Base-by-base conservation (phyloP, 805 yeast genomes). In the Suhomyces sp. region DNA sequence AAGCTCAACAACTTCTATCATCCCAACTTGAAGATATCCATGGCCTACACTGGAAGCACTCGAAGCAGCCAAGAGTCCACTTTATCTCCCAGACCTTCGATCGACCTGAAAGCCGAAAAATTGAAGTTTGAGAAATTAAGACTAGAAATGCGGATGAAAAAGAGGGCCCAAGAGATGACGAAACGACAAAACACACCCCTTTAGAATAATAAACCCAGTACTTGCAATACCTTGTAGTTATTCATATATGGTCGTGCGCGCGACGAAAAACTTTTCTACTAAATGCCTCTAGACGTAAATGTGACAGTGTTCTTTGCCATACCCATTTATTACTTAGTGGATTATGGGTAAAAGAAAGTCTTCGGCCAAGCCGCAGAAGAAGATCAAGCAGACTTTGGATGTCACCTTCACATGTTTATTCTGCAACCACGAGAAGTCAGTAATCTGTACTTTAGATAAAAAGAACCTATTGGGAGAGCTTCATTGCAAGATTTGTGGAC, bases 371-470 rank as follows among this genome's bases (percentile, higher is more conserved):
- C 97, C 97, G 59, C 84, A 75, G 25, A 87, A 87, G 69, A 85
- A 81, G 67, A 72, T 89, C 58, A 90, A 87, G 57, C 94, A 87
- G 62, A 86, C 67, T 48, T 77, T 92, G 57, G 96, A 90, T 52
- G 83, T 90, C 3, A 81, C 87, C 53, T 92, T 92, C 74, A 85
- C 93, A 47, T 93, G 99, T 72, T 75, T 94, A 51, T 93, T 93
- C 69, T 93, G 99, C 71, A 93, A 93, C 69, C 98, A 93, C 72
- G 98, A 93, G 65, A 86, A 86, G 60, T 86, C 97, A 1, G 96
- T 93, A 41, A 81, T 86, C 40, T 92, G 97, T 66, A 82, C 88
- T 7, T 68, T 93, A 69, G 98, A 93, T 68, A 93, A 90, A 72
- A 89, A 87, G 68, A 78, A 85, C 55, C 85, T 88, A 53, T 79